Base-by-base conservation (phyloP, 768 basidiomycete species). In the Pisolithus marmoratus region DNA sequence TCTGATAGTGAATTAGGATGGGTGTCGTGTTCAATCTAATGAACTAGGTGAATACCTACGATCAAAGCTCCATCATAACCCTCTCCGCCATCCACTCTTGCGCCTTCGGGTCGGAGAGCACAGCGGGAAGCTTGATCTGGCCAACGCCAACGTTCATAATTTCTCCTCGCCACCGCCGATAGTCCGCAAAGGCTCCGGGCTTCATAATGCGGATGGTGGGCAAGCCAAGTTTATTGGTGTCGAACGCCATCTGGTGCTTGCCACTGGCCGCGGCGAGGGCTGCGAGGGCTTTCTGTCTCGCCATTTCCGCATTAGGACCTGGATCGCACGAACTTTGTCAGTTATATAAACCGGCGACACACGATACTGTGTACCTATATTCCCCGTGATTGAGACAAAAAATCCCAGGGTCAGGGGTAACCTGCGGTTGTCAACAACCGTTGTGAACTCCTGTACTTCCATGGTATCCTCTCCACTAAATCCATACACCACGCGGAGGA, bases 111-210 rank as follows among this genome's bases (percentile, higher is more conserved):
- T 50, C 41, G 0, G n/a, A 23, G 36, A 61, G n/a, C 26, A 62
- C 54, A n/a, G 53, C 54, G 1, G 56, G 56, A 8, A 56, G 53
- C 40, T 60, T 62, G 29, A 59, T 31, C 53, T 58, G 60, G 3
- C 53, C 51, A 2, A 54, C 17, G 26, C 54, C 52, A 26, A 51
- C 42, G 11, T 46, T 49, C 44, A 53, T 43, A 11, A 17, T 37
- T 34, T 62, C 51, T 15, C 46, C 51, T 38, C n/a, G 54, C 52
- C 50, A 51, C 45, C 23, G 24, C 37, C 55, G 44, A 24, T 51
- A 58, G 22, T 54, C 51, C 41, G 36, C 27, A 38, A 53, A 58
- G 11, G 53, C 53, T 23, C 57, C 57, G 1, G 57, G 54, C 26
- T 58, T 43, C 1, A 57, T 50, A 5, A 57, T 19, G 3, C 58